Percentiles rank a stretch among this genome's conserved stretches.
These are phyloP conservation scores for Penicillium steckii DNA, from an alignment of 495 filamentous ascomycete genomes.

Conservation along the genomic window DNA sequence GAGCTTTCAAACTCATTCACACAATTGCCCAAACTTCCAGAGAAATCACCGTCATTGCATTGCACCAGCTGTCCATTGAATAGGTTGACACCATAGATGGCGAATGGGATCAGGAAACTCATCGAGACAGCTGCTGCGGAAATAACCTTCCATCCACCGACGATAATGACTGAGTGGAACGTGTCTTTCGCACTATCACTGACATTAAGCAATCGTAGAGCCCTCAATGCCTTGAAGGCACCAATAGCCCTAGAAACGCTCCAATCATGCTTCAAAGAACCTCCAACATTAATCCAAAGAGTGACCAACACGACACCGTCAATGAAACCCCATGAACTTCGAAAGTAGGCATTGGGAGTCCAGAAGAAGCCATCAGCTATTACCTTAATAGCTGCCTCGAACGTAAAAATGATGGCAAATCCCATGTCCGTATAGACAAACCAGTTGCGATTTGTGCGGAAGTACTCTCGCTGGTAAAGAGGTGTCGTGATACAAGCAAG, in stretches of 20 bases:
- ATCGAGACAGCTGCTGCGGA: conserved; percentile 87
- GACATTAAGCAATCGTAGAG: conserved; percentile 87
- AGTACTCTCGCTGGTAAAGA: conserved; percentile 85
- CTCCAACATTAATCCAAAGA: conserved; percentile 92
- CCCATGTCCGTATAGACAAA: conserved; percentile 89
- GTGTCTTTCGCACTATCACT: conserved; percentile 95
- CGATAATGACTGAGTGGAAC: conserved; percentile 93
- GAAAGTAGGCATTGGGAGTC: conserved; percentile 96
- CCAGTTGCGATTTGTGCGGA: conserved; percentile 78
- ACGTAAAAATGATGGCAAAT: conserved; percentile 83
- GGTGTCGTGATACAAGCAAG: conserved; percentile 94
- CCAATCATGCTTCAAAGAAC: conserved; percentile 73
- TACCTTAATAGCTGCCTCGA: conserved; percentile 90
- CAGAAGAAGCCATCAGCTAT: conserved; percentile 96
- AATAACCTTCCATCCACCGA: conserved; percentile 89
- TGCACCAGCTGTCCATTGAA: conserved; percentile 77
- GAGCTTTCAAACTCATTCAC: conserved; percentile 75
- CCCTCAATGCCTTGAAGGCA: conserved; percentile 97
- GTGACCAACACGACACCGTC: conserved; percentile 91
- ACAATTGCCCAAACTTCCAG: conserved; percentile 62
- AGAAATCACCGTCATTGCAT: conserved; percentile 72
- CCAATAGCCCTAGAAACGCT: conserved; percentile 86
- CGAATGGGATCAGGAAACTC: conserved; percentile 92
- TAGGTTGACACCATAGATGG: conserved; percentile 89
- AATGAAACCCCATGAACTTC: conserved; percentile 95